These are phyloP conservation scores for Epichloe brachyelytri DNA, from an alignment of 2,329 filamentous ascomycete genomes.

Conservation along the genomic window DNA sequence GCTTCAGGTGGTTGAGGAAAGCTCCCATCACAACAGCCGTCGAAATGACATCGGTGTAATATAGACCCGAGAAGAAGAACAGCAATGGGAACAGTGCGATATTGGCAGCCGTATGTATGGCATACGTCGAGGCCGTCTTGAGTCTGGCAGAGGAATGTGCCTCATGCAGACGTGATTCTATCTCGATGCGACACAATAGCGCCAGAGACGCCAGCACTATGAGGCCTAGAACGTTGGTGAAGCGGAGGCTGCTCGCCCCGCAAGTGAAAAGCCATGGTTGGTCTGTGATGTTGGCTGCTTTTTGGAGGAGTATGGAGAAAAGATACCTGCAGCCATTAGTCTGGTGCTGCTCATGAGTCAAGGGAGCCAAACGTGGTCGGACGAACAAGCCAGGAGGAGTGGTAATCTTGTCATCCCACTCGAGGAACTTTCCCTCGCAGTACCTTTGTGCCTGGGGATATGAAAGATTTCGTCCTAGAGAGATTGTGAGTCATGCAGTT, in stretches of 20 bases:
- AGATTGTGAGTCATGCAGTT: conserved; percentile 6
- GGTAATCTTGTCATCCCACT: conserved; percentile 96
- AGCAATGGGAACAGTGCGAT: conserved; percentile 75
- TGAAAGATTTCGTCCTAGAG: conserved; percentile 74
- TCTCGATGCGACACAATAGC: conserved; percentile 36
- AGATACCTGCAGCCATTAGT: conserved; percentile 28
- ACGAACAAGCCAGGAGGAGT: conserved; percentile 73
- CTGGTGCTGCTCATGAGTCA: background rate
- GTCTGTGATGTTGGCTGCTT: conserved; percentile 7
- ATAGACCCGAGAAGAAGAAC: conserved; percentile 92
- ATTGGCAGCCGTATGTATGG: conserved; percentile 58
- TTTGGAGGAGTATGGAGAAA: conserved; percentile 23
- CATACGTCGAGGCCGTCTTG: conserved; percentile 23
- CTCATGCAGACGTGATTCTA: conserved; percentile 30
- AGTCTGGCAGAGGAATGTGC: conserved; percentile 9
- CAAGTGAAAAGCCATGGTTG: conserved; percentile 13
- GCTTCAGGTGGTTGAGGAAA: conserved; percentile 44
- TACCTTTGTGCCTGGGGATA: conserved; percentile 81
- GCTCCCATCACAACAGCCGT: conserved; percentile 60
- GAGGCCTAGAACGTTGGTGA: conserved; percentile 32
- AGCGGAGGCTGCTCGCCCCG: conserved; percentile 26
- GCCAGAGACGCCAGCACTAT: conserved; percentile 30
- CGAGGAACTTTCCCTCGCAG: conserved; percentile 56
- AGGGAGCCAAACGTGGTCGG: background rate
- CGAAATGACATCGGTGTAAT: conserved; percentile 87